Evolutionary conservation across 2,329 filamentous ascomycete species (phyloP).

Genomic region (Ascomycota sp.): DNA sequence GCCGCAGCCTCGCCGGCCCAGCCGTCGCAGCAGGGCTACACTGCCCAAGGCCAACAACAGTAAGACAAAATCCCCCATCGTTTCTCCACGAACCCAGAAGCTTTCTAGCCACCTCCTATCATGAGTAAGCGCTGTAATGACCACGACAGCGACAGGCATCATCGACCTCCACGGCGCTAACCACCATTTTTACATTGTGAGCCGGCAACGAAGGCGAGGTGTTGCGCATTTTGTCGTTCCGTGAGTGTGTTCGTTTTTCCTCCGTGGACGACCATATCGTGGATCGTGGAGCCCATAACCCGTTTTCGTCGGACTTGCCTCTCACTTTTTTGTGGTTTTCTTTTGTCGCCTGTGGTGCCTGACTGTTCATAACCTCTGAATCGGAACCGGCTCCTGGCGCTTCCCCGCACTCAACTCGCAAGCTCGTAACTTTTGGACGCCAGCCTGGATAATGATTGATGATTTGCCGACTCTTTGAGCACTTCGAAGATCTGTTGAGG

Average conservation of each 20-base stretch:
- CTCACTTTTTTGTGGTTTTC: constrained; percentile 6
- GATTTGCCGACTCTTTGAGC: background rate
- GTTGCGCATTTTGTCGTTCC: constrained; percentile 1
- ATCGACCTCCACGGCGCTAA: constrained; percentile 17
- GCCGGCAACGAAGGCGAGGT: constrained; percentile 3
- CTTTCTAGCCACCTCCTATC: constrained; percentile 18
- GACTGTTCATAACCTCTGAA: constrained; percentile 5
- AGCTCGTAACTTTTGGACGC: constrained; percentile 10
- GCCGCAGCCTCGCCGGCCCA: constrained; percentile 31
- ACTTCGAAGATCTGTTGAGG: too few species aligned
- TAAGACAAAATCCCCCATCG: constrained; percentile 27
- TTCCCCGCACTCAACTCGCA: constrained; percentile 8
- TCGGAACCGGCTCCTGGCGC: constrained; percentile 7
- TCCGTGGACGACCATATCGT: constrained; percentile 10
- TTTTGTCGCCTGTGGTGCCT: constrained; percentile 7
- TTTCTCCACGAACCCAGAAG: constrained; percentile 15
- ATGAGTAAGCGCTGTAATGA: constrained; percentile 19
- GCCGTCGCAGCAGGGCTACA: constrained; percentile 16
- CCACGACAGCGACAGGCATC: constrained; percentile 20
- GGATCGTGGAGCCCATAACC: constrained; percentile 9
- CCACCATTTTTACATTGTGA: constrained; percentile 1
- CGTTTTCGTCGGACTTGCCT: constrained; percentile 8
- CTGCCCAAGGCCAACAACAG: constrained; percentile 25
- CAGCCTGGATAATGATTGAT: constrained; percentile 8
- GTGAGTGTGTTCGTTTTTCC: constrained; percentile 11